These are phyloP conservation scores for Trametes coccinea DNA, from an alignment of 768 basidiomycete genomes.

Conservation along the genomic window DNA sequence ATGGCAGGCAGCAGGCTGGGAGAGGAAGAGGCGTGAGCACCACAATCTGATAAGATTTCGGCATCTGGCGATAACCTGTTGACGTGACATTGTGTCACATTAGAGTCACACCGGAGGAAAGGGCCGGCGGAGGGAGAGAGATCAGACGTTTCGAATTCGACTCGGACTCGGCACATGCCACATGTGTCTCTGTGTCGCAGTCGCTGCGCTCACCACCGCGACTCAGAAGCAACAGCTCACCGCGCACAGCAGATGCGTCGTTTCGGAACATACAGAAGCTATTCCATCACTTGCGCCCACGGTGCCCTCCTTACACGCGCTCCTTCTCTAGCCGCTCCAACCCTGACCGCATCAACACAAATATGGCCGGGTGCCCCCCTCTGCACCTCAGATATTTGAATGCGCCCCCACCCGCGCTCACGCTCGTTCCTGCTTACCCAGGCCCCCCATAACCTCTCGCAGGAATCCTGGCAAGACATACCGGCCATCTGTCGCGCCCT, in stretches of 20 bases:
- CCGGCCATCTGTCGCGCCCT: too few relatives aligned
- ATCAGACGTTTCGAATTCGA: not conserved
- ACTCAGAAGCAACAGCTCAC: not conserved
- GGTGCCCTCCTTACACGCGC: too few relatives aligned
- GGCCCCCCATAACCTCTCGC: not conserved
- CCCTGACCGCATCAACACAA: too few relatives aligned
- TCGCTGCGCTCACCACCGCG: not conserved
- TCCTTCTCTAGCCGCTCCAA: too few relatives aligned
- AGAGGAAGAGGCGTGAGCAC: not conserved
- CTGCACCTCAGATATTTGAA: too few relatives aligned
- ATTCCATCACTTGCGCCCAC: too few relatives aligned
- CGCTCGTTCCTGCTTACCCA: not conserved
- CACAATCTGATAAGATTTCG: conserved; percentile 19
- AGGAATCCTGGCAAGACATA: not conserved
- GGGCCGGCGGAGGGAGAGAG: not conserved
- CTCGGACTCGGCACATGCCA: not conserved
- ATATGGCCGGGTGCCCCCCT: too few relatives aligned
- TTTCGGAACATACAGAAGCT: too few relatives aligned
- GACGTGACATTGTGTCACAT: not conserved
- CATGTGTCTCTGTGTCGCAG: not conserved
- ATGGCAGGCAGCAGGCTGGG: not conserved
- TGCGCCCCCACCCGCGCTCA: too few relatives aligned
- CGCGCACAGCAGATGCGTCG: too few relatives aligned
- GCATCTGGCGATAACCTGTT: not conserved
- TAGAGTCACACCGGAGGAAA: not conserved